Evolutionary conservation across 768 basidiomycete genomes (phyloP).

Genomic region (Clathrus columnatus): DNA sequence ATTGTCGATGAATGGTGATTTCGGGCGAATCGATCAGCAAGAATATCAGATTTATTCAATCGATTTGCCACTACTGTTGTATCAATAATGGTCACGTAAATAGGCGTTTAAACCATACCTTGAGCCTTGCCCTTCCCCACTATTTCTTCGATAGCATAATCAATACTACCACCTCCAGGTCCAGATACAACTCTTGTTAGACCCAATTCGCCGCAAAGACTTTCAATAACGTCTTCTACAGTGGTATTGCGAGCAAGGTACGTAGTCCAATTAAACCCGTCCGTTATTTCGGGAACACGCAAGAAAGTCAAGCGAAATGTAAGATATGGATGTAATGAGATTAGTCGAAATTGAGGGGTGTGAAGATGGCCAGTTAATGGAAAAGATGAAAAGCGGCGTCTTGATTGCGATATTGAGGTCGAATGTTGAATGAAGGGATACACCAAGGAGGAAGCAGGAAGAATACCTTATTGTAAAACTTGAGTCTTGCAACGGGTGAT

Average conservation of each 20-base stretch:
- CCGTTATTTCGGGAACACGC: conserved; percentile 70
- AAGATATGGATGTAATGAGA: conserved; percentile 59
- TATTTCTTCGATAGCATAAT: conserved; percentile 68
- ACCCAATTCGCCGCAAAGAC: conserved; percentile 55
- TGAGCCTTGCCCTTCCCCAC: conserved; percentile 45
- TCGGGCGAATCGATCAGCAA: conserved; percentile 14
- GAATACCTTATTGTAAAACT: conserved; percentile 34
- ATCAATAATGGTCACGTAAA: conserved; percentile 35
- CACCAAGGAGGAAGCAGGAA: conserved; percentile 37
- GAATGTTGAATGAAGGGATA: conserved; percentile 43
- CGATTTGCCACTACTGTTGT: conserved; percentile 24
- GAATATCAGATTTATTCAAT: not conserved
- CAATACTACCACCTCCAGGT: conserved; percentile 57
- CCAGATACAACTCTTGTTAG: conserved; percentile 56
- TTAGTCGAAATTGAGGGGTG: conserved; percentile 56
- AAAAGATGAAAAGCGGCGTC: conserved; percentile 62
- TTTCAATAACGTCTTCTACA: conserved; percentile 44
- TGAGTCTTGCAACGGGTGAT: conserved; percentile 9
- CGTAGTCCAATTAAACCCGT: conserved; percentile 55
- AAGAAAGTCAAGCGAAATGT: conserved; percentile 44
- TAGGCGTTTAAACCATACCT: conserved; percentile 43
- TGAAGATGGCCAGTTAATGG: conserved; percentile 61
- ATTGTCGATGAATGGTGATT: conserved; percentile 29
- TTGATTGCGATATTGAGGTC: conserved; percentile 23
- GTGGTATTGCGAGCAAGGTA: conserved; percentile 55